phyloP scores from a whole-genome alignment of 257 asterid species.

The Salvia miltiorrhiza region DNA sequence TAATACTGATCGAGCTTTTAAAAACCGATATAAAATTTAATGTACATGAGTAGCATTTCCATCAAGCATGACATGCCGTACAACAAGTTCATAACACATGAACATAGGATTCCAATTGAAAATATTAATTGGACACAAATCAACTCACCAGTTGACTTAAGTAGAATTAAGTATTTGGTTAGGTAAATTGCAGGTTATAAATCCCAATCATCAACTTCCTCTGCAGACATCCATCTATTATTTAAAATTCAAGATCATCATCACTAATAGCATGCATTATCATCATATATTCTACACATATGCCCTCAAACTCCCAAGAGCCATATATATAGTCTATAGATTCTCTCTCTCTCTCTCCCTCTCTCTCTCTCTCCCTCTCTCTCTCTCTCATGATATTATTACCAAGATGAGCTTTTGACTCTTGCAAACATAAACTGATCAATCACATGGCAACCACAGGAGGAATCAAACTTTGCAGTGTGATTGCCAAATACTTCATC shows the following conservation, averaged over 20 bases:
- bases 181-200: constrained; percentile 37
- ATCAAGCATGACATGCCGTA: constrained; percentile 11
- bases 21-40: too few species aligned
- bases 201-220: constrained; percentile 26
- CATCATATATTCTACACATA: not conserved
- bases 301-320: constrained; percentile 9
- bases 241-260: not conserved
- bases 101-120: not conserved
- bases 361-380: not conserved
- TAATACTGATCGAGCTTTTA: too few species aligned
- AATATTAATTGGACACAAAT: not conserved
- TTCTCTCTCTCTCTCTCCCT: not conserved
- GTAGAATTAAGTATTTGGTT: constrained; percentile 30
- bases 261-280: not conserved
- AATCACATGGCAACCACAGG: constrained; percentile 19
- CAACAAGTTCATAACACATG: constrained; percentile 11
- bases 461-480: constrained; percentile 3
- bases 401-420: constrained; percentile 12
- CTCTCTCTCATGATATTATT: not conserved
- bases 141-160: constrained; percentile 32
- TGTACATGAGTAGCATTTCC: too few species aligned
- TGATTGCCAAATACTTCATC: constrained; percentile 10
- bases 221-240: constrained; percentile 18
- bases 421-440: not conserved
- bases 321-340: too few species aligned